Percentiles rank a stretch among this genome's conserved stretches.
These are phyloP conservation scores for Capniomyces stellatus DNA, from an alignment of 371 early-diverging fungal genomes.

Conservation along the genomic window DNA sequence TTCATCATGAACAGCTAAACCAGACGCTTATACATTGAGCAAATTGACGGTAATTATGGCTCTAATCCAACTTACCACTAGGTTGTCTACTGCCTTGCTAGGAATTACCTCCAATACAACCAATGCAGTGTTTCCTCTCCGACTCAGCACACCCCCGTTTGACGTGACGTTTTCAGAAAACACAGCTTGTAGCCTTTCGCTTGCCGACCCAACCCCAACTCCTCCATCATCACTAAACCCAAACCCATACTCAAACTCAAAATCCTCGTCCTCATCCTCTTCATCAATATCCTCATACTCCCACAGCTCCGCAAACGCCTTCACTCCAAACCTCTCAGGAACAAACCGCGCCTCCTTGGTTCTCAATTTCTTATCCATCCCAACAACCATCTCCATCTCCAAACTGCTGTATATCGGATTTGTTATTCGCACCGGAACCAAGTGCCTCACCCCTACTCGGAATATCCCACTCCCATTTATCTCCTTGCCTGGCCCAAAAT, in stretches of 20 bases:
- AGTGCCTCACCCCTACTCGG: slow-evolving; percentile 16
- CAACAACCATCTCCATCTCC: slow-evolving; percentile 33
- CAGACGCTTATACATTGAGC: too few relatives aligned
- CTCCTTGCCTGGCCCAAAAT: slow-evolving; percentile 27
- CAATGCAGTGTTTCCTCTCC: background rate
- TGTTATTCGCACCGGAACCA: slow-evolving; percentile 54
- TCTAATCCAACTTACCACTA: too few relatives aligned
- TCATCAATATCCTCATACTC: slow-evolving; percentile 54
- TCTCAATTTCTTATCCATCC: slow-evolving; percentile 26
- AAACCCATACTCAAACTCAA: background rate
- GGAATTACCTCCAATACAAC: background rate
- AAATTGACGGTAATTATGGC: too few relatives aligned
- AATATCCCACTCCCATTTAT: slow-evolving; percentile 26
- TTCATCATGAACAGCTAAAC: too few relatives aligned
- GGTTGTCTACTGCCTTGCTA: too few relatives aligned
- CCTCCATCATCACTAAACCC: background rate
- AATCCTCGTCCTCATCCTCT: slow-evolving; percentile 24
- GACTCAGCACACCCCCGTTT: background rate
- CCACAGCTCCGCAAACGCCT: slow-evolving; percentile 61
- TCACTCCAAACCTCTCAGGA: slow-evolving; percentile 50
- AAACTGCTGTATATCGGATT: slow-evolving; percentile 51
- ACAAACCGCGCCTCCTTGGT: slow-evolving; percentile 29
- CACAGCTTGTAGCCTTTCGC: slow-evolving; percentile 6
- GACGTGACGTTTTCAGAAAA: background rate
- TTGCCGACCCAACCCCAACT: slow-evolving; percentile 4